Conservation (phyloP, 2,329 filamentous ascomycete genomes). For the Fusarium sp. region DNA sequence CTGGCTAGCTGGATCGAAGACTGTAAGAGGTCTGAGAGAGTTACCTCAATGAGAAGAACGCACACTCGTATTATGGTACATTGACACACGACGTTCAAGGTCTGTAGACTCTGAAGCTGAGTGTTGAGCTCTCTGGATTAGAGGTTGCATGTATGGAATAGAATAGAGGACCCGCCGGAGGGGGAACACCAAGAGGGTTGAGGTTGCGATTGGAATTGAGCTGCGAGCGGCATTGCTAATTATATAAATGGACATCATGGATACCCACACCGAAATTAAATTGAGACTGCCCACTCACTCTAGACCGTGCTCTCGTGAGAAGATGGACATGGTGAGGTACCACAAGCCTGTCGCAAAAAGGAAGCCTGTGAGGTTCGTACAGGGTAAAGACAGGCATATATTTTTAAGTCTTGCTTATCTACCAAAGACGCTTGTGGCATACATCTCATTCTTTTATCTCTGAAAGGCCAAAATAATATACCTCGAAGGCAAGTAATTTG, state of each 20-base stretch:
- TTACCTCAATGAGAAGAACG: slow-evolving; percentile 1
- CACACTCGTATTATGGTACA: not conserved
- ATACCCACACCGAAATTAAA: slow-evolving; percentile 38
- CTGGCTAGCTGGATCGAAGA: slow-evolving; percentile 8
- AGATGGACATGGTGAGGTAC: no score
- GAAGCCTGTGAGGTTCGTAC: not conserved
- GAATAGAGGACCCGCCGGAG: slow-evolving; percentile 33
- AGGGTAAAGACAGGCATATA: not conserved
- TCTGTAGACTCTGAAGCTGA: not conserved
- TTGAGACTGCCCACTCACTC: slow-evolving; percentile 3
- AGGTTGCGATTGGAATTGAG: slow-evolving; percentile 24
- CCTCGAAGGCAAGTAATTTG: no score
- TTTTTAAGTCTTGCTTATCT: not conserved
- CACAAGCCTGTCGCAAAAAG: not conserved
- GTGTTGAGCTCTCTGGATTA: not conserved
- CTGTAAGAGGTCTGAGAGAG: not conserved
- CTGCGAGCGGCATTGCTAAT: slow-evolving; percentile 38
- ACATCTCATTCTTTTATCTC: not conserved
- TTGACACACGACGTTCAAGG: not conserved
- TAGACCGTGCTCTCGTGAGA: not conserved
- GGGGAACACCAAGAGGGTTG: slow-evolving; percentile 1
- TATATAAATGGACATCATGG: slow-evolving; percentile 38
- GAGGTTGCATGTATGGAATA: slow-evolving; percentile 37
- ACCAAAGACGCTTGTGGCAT: not conserved
- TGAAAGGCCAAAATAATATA: no score